phyloP scores from a whole-genome alignment of 305 asterid genomes.

The Salvia sclarea region DNA sequence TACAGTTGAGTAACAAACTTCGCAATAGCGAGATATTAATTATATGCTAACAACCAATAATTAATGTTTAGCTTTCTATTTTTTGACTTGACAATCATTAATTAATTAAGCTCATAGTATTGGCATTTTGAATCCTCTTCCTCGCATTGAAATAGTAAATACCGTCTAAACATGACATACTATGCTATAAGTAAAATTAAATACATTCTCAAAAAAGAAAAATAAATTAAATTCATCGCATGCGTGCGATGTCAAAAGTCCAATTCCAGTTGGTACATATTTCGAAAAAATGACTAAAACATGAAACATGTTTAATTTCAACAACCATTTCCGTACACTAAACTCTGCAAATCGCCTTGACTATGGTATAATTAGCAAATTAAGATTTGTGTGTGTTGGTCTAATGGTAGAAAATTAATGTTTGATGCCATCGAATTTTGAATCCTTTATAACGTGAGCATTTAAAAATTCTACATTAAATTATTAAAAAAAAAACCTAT shows the following conservation, averaged over 20 bases:
- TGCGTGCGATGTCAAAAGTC: too few relatives aligned
- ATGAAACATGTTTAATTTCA: not conserved
- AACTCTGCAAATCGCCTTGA: not conserved
- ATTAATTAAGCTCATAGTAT: not conserved
- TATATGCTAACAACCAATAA: not conserved
- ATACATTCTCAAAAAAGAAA: too few relatives aligned
- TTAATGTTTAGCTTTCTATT: not conserved
- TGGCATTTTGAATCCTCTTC: not conserved
- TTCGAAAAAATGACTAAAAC: not conserved
- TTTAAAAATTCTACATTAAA: too few relatives aligned
- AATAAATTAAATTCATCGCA: too few relatives aligned
- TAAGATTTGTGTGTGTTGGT: too few relatives aligned
- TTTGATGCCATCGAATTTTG: too few relatives aligned
- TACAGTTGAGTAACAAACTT: not conserved
- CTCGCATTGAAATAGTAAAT: not conserved
- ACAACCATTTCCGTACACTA: not conserved
- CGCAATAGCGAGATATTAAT: not conserved
- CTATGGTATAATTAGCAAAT: not conserved
- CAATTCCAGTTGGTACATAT: not conserved
- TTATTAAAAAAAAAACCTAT: too few relatives aligned
- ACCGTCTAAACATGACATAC: not conserved
- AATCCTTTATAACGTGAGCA: too few relatives aligned
- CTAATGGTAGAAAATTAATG: too few relatives aligned
- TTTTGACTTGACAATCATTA: not conserved
- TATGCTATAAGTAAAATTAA: not conserved